phyloP scores from a whole-genome alignment of 1,139 yeast species.

The Blastobotrys apis region DNA sequence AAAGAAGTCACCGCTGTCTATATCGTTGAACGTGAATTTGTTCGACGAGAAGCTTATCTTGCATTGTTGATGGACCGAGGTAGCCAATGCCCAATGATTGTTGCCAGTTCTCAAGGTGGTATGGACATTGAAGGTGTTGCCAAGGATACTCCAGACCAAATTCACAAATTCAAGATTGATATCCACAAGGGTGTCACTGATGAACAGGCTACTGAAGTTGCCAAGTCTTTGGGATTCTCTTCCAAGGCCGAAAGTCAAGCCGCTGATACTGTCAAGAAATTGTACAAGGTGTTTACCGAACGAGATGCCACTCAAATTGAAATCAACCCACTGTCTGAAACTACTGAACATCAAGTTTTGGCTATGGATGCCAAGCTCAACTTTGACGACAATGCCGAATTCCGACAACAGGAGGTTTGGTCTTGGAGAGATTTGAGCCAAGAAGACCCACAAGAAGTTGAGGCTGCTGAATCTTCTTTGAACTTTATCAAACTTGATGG shows the following conservation, averaged over 20 bases:
- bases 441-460: slow-evolving; percentile 97
- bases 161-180: slow-evolving; percentile 80
- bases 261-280: slow-evolving; percentile 78
- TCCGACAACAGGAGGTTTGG: slow-evolving; percentile 93
- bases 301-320: slow-evolving; percentile 97
- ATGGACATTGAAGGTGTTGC: slow-evolving; percentile 99
- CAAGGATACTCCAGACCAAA: slow-evolving; percentile 83
- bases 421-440: slow-evolving; percentile 96
- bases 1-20: slow-evolving; percentile 96
- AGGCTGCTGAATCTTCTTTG: slow-evolving; percentile 83
- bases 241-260: slow-evolving; percentile 77
- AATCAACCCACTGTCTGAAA: slow-evolving; percentile 96
- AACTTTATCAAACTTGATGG: slow-evolving; percentile 98
- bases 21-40: slow-evolving; percentile 91
- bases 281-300: slow-evolving; percentile 83
- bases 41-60: slow-evolving; percentile 89
- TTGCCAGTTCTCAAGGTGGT: slow-evolving; percentile 98
- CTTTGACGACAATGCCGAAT: slow-evolving; percentile 93
- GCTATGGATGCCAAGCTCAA: slow-evolving; percentile 99
- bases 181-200: slow-evolving; percentile 78
- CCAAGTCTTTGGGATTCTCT: slow-evolving; percentile 78
- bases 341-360: slow-evolving; percentile 81
- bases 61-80: slow-evolving; percentile 95
- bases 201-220: slow-evolving; percentile 69
- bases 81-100: slow-evolving; percentile 85